Percentiles rank a stretch among this genome's conserved stretches.
Evolutionary conservation across 768 basidiomycete species (phyloP).

Genomic region (Leucogyrophana mollusca): DNA sequence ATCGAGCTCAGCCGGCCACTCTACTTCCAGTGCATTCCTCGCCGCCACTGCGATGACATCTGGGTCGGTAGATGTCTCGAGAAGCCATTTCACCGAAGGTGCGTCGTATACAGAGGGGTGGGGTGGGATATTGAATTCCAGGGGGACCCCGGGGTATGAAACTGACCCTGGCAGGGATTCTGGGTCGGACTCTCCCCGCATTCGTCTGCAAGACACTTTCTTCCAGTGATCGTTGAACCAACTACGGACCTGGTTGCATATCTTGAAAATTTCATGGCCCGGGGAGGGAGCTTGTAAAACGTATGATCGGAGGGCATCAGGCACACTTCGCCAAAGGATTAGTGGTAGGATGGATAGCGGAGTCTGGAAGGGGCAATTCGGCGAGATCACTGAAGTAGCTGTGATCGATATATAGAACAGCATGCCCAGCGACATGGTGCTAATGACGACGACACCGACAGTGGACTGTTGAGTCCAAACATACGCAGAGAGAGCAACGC

Average conservation of each 20-base stretch:
- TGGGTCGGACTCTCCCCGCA: too few relatives aligned
- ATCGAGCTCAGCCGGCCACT: conserved; percentile 9
- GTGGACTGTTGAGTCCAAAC: conserved; percentile 4
- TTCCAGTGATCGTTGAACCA: too few relatives aligned
- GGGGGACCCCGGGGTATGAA: too few relatives aligned
- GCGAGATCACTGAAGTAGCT: conserved; percentile 10
- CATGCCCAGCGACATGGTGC: not conserved
- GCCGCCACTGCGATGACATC: conserved; percentile 9
- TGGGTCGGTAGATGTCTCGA: conserved; percentile 17
- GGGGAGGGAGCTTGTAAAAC: too few relatives aligned
- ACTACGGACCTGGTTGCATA: too few relatives aligned
- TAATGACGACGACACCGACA: not conserved
- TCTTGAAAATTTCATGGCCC: too few relatives aligned
- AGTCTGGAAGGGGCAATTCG: conserved; percentile 17
- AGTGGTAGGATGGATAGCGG: conserved; percentile 11
- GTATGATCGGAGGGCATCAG: too few relatives aligned
- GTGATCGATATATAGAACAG: not conserved
- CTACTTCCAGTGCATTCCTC: conserved; percentile 9
- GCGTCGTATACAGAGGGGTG: conserved; percentile 2
- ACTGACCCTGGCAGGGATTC: too few relatives aligned
- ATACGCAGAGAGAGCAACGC: conserved; percentile 6
- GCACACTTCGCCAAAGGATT: conserved; percentile 1
- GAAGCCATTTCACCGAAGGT: conserved; percentile 15
- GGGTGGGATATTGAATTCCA: not conserved
- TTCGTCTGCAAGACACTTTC: too few relatives aligned